Evolutionary conservation across 2,329 filamentous ascomycete species (phyloP).

Genomic region (Claviceps sorghi): DNA sequence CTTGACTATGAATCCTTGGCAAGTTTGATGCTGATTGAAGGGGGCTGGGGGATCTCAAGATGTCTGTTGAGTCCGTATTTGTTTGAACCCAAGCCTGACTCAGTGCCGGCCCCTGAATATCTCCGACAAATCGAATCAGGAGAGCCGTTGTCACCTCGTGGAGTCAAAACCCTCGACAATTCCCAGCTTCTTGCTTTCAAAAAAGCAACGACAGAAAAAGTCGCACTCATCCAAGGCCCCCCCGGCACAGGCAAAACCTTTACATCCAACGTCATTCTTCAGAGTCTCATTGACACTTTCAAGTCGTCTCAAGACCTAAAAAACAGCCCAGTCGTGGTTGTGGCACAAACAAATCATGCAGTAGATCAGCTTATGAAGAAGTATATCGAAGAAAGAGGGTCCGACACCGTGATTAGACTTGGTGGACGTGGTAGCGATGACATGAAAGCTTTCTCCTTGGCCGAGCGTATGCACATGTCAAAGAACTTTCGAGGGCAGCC

Average conservation of each 20-base stretch:
- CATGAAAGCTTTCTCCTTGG: conserved; percentile 50
- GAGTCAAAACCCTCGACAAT: conserved; percentile 39
- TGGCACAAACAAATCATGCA: conserved; percentile 84
- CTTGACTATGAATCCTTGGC: neutral
- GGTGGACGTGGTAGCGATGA: conserved; percentile 55
- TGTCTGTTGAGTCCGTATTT: conserved; percentile 52
- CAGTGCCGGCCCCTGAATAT: conserved; percentile 15
- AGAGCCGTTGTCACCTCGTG: neutral
- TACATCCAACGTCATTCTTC: conserved; percentile 57
- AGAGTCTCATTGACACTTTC: conserved; percentile 28
- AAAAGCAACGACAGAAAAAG: conserved; percentile 53
- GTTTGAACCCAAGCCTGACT: conserved; percentile 27
- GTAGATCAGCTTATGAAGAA: conserved; percentile 65
- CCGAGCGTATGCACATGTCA: conserved; percentile 14
- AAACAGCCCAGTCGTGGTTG: conserved; percentile 50
- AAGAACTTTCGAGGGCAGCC: conserved; percentile 9
- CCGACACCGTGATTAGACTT: conserved; percentile 38
- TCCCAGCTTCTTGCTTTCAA: conserved; percentile 57
- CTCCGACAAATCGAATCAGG: conserved; percentile 8
- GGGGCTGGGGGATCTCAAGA: conserved; percentile 10
- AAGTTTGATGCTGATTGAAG: neutral
- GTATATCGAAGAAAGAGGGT: conserved; percentile 33
- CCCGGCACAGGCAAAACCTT: conserved; percentile 66
- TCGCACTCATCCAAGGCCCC: conserved; percentile 73
- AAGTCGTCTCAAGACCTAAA: conserved; percentile 15